Conservation (phyloP, 768 basidiomycete genomes). For the Calocera cornea region DNA sequence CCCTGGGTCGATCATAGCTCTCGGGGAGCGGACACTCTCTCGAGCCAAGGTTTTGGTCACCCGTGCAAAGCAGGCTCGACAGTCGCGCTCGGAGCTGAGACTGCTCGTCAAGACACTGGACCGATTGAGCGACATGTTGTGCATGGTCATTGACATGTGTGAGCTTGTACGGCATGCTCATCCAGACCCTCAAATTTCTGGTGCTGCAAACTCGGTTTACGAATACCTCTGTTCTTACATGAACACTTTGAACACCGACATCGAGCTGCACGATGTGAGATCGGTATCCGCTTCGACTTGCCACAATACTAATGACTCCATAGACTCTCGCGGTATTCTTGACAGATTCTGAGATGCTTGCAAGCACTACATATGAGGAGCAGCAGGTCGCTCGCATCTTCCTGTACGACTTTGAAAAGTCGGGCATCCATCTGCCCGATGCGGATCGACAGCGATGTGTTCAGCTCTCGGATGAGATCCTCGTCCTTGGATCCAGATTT, state of each 20-base stretch:
- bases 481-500: slow-evolving; percentile 77
- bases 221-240: slow-evolving; percentile 91
- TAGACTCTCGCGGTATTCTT: slow-evolving; percentile 62
- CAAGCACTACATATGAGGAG: slow-evolving; percentile 59
- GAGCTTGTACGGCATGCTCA: slow-evolving; percentile 89
- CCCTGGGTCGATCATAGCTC: slow-evolving; percentile 51
- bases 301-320: slow-evolving; percentile 8
- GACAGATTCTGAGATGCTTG: slow-evolving; percentile 49
- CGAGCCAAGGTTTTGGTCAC: slow-evolving; percentile 73
- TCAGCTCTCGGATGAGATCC: slow-evolving; percentile 74
- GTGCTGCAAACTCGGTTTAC: slow-evolving; percentile 74
- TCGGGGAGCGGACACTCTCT: slow-evolving; percentile 66
- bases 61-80: slow-evolving; percentile 60
- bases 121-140: slow-evolving; percentile 87
- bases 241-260: slow-evolving; percentile 92
- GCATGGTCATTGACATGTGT: slow-evolving; percentile 90
- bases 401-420: slow-evolving; percentile 94
- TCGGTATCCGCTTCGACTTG: slow-evolving; percentile 14
- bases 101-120: slow-evolving; percentile 93
- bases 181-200: slow-evolving; percentile 72
- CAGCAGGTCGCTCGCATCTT: slow-evolving; percentile 82
- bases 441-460: slow-evolving; percentile 71
- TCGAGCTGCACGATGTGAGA: slow-evolving; percentile 75
- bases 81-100: slow-evolving; percentile 59
- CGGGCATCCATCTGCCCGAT: slow-evolving; percentile 78